Evolutionary conservation across 495 filamentous ascomycete species (phyloP).

Genomic region (Penicillium lagena): DNA sequence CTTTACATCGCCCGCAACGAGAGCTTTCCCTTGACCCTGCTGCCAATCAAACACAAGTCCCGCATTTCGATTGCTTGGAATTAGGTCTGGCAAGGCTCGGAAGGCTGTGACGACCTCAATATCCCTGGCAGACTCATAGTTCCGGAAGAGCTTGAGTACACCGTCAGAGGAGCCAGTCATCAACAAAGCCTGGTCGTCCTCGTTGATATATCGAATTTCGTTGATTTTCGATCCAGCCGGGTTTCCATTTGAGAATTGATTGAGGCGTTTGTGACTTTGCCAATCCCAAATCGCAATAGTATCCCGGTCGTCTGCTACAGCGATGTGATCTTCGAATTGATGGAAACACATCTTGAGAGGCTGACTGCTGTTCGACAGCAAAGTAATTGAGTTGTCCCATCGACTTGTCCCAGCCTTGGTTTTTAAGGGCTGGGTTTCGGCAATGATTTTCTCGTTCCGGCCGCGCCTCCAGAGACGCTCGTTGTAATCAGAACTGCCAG

Average conservation of each 20-base stretch:
- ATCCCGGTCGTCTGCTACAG: conserved; percentile 89
- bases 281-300: conserved; percentile 92
- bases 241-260: conserved; percentile 89
- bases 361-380: conserved; percentile 82
- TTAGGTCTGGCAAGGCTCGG: conserved; percentile 85
- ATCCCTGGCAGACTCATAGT: conserved; percentile 63
- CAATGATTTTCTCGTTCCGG: conserved; percentile 86
- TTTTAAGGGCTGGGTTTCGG: conserved; percentile 89
- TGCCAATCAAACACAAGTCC: conserved; percentile 98
- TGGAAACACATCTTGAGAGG: conserved; percentile 92
- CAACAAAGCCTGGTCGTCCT: conserved; percentile 90
- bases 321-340: conserved; percentile 93
- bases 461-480: conserved; percentile 86
- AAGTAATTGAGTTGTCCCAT: conserved; percentile 72
- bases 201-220: conserved; percentile 93
- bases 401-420: conserved; percentile 71
- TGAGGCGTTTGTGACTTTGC: conserved; percentile 63
- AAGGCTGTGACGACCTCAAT: conserved; percentile 89
- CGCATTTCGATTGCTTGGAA: conserved; percentile 86
- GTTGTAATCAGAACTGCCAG: conserved; percentile 96
- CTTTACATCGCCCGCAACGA: conserved; percentile 93
- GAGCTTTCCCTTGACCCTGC: conserved; percentile 86
- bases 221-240: conserved; percentile 87
- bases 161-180: conserved; percentile 95
- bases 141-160: conserved; percentile 86